Conservation (phyloP, 73 alveolate species). For the Tetrahymena borealis region DNA sequence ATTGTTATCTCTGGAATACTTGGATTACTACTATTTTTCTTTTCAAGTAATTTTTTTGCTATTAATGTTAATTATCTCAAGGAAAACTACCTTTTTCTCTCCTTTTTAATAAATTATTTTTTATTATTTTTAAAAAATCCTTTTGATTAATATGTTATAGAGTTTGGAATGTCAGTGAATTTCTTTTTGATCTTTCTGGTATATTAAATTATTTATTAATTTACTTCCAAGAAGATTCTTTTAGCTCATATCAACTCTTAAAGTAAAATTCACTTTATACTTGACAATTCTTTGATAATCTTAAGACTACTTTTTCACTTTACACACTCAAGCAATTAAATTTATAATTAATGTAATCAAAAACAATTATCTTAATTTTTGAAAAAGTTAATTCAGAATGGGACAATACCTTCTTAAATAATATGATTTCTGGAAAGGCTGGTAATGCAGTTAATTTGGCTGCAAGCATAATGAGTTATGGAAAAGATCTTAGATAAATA, state of each 20-base stretch:
- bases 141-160: too few relatives aligned
- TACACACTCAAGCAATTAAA: too few relatives aligned
- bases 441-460: neutral
- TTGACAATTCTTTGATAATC: too few relatives aligned
- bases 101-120: too few relatives aligned
- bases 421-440: neutral
- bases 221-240: neutral
- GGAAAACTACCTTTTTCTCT: neutral
- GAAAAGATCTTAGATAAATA: neutral
- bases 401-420: neutral
- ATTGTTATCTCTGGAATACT: neutral
- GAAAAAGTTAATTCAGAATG: neutral
- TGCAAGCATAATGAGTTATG: neutral
- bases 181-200: neutral
- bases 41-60: neutral
- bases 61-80: neutral
- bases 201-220: neutral
- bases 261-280: neutral
- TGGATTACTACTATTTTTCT: neutral
- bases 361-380: too few relatives aligned
- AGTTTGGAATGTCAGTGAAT: neutral
- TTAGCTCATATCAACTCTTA: neutral
- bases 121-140: too few relatives aligned
- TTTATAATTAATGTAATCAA: too few relatives aligned
- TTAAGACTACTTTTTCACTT: too few relatives aligned